Evolutionary conservation across 805 yeast genomes (phyloP).

Genomic region (Candida morakotiae): DNA sequence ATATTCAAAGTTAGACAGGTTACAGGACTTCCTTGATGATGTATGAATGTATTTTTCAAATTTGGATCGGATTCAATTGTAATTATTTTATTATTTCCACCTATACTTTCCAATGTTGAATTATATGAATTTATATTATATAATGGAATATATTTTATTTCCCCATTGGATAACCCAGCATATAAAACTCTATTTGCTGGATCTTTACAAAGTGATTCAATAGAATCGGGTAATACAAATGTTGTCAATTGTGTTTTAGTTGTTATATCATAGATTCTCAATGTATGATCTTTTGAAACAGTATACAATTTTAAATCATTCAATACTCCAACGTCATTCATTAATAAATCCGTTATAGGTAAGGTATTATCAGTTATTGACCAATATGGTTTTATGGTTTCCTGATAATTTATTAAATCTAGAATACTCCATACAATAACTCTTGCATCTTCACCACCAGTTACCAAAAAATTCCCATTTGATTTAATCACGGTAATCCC

Average conservation of each 20-base stretch:
- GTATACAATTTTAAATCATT: conserved; percentile 65
- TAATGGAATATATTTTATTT: conserved; percentile 52
- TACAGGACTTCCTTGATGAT: conserved; percentile 38
- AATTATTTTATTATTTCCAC: conserved; percentile 50
- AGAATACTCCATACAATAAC: conserved; percentile 66
- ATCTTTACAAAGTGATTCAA: conserved; percentile 61
- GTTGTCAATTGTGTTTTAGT: conserved; percentile 54
- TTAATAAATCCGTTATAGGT: conserved; percentile 45
- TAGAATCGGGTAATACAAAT: conserved; percentile 59
- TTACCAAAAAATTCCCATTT: conserved; percentile 58
- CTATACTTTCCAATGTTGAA: conserved; percentile 53
- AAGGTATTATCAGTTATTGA: conserved; percentile 60
- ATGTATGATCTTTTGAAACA: conserved; percentile 68
- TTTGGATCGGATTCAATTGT: conserved; percentile 51
- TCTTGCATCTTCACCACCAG: conserved; percentile 82
- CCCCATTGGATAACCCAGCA: conserved; percentile 64
- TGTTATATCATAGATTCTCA: conserved; percentile 62
- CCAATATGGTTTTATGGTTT: conserved; percentile 50
- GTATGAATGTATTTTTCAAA: conserved; percentile 48
- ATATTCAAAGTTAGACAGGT: conserved; percentile 57
- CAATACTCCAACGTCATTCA: conserved; percentile 47
- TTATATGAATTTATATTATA: conserved; percentile 33
- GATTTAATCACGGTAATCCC: conserved; percentile 56
- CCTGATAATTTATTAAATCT: conserved; percentile 48
- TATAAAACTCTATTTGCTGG: conserved; percentile 76